Evolutionary conservation across 257 asterid genomes (phyloP), one percentile per base, ranked within the genome.

Genomic region (Euphrasia confusa): DNA sequence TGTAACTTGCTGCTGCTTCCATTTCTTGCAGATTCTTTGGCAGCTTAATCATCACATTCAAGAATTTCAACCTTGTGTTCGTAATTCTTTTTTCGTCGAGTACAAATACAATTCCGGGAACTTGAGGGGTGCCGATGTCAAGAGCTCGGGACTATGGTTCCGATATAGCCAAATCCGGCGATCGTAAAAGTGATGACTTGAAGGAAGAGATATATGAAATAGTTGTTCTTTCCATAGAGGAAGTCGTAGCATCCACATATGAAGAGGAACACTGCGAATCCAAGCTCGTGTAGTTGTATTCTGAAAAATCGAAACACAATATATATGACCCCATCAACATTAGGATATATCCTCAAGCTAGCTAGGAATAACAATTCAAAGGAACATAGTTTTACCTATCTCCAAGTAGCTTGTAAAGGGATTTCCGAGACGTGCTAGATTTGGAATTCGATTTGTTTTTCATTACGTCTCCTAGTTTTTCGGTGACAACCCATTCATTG

Each of bases 401-500:
- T 35, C 95, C 90, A 0, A 86, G 57, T 3, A 77, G 13, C 63
- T 74, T 84, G 28, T 81, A 48, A 0, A 77, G 68, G 4, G 82
- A 52, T 68, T 61, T 84, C 80, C 67, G 84, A 10, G 77, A 69
- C 26, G 74, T 71, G 42, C 54, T 54, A 11, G 71, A 24, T 70
- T 81, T 88, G 26, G 52, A 33, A 15, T 72, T 74, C 5, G 85
- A 66, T 68, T 92, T 92, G 77, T 73, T 84, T 73, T 85, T 93
- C 13, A 86, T 74, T 32, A 84, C 44, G 28, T 93, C 99, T 66
- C 99, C 99, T 0, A 89, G 88, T 64, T 93, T 93, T 73, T 93
- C 99, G 7, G 99, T 93, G 61, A 93, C 99, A 35, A 93, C 88
- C 99, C 99, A 93, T 79, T 93, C 99, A 44, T 93, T 93, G 4